Evolutionary conservation across 257 asterid species (phyloP), one percentile per base, ranked within the genome.

Genomic region (Nicotiana noctiflora): DNA sequence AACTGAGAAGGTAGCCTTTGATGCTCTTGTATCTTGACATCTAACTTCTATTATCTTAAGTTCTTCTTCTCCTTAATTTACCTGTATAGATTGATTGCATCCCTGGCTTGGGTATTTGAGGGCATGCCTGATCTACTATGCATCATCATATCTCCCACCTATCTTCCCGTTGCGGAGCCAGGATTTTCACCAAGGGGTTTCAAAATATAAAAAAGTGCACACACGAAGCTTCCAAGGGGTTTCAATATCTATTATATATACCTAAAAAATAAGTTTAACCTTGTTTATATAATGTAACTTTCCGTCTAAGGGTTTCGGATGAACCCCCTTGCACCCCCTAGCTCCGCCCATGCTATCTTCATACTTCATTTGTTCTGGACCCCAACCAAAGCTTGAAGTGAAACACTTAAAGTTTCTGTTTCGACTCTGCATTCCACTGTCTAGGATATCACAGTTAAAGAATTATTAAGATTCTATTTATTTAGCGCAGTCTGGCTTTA

Each of bases 1-100:
- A 82, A 25, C 84, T 95, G 78, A 87, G 91, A 88, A 92, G 95
- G 98, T 95, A 66, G 56, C 74, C 32, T 27, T n/a, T 77, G 65
- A 29, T 49, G 63, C 66, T 66, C 79, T 72, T 65, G 52, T 18
- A 13, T 40, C 82, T 19, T 52, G 61, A 25, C 29, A 29, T 15
- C 57, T 49, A 25, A 23, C 23, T 40, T 74, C 25, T 23, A 21
- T 25, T 23, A 21, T 23, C 77, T 19, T 5, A 74, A 46, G 61
- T 2, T 49, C 15, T 74, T 49, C 40, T 72, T 49, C 61, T 23
- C 29, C 64, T 59, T 59, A 13, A 49, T 14, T 46, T 74, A 74
- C 78, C 51, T 23, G 61, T 49, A 74, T 23, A 23, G 61, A 74
- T 72, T 49, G 78, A 25, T 44, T 46, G 60, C 78, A 44, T 74